A percentile compares a stretch with the other conserved stretches of the same genome.
Conservation (phyloP, 768 basidiomycete species). For the Tulasnella sp. region DNA sequence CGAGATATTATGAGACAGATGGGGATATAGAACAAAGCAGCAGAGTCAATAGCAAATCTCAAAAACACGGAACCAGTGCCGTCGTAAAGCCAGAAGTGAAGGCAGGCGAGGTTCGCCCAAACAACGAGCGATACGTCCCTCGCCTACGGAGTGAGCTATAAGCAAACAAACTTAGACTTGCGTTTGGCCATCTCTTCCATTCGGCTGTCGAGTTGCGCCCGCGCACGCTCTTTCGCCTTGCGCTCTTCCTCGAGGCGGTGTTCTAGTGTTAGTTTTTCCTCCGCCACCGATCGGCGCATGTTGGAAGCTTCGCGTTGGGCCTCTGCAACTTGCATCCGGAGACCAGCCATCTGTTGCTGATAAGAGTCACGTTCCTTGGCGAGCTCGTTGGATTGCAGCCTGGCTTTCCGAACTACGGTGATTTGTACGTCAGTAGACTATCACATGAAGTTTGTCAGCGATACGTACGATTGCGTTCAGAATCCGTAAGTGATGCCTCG, state of each 20-base stretch:
- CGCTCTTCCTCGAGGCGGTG: slow-evolving; percentile 76
- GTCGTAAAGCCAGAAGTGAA: background rate
- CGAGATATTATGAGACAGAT: too few species aligned
- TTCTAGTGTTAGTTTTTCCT: slow-evolving; percentile 81
- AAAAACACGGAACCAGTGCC: background rate
- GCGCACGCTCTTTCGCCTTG: slow-evolving; percentile 74
- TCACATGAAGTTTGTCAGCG: slow-evolving; percentile 12
- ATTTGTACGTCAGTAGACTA: background rate
- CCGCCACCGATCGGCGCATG: slow-evolving; percentile 66
- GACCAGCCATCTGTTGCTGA: slow-evolving; percentile 46
- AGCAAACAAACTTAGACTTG: slow-evolving; percentile 86
- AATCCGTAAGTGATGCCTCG: slow-evolving; percentile 77
- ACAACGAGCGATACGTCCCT: too few species aligned
- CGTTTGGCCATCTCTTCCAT: slow-evolving; percentile 75
- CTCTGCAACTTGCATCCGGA: slow-evolving; percentile 62
- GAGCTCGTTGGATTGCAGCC: slow-evolving; percentile 84
- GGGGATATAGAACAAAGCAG: too few species aligned
- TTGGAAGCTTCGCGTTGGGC: slow-evolving; percentile 67
- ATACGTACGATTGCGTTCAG: slow-evolving; percentile 77
- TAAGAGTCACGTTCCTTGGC: slow-evolving; percentile 74
- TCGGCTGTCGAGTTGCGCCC: slow-evolving; percentile 74
- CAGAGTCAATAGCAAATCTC: background rate
- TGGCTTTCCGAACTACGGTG: slow-evolving; percentile 70
- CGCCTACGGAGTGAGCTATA: too few species aligned
- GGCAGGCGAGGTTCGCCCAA: background rate